Evolutionary conservation across 257 asterid genomes (phyloP), one percentile per base, ranked within the genome.

Genomic region (Avicennia marina): DNA sequence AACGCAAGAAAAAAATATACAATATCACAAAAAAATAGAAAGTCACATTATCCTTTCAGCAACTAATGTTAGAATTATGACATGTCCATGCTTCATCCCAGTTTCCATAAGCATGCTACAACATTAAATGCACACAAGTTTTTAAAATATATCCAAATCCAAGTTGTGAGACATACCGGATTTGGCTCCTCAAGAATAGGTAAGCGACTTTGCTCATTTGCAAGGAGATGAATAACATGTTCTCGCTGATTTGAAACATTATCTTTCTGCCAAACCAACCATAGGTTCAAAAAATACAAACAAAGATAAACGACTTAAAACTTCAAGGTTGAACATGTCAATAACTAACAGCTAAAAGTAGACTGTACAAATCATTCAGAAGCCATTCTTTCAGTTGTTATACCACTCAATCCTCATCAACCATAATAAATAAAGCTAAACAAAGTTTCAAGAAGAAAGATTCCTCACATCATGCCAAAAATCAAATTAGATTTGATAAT

Each of bases 221-320:
- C 89, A 44, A 91, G 95, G 66, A 88, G 97, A 75, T 80, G 96
- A 72, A 88, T 85, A 29, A 81, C 78, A 69, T 91, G 90, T 63
- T 91, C 98, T 52, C 98, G 85, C 74, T 91, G 98, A 77, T 88
- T 91, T 32, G 97, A 81, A 67, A 88, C 94, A 55, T 73, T 91
- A 65, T 72, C 98, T 74, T 81, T 82, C 98, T 91, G 90, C 78
- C 66, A 72, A 71, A 71, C 17, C 52, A 67, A 56, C 39, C 57
- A 66, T 4, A 15, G 20, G 17, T 31, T 19, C 7, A 8, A 29
- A 71, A 4, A 25, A 10, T 53, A 38, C 20, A 6, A 39, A 38
- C 20, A 10, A 52, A 67, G 31, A 27, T 7, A 46, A 46, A 7
- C 4, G 17, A 1, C 49, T 36, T n/a, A 45, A 33, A 19, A 43